Conservation (phyloP, 78 protist species). For the Ministeria vibrans region DNA sequence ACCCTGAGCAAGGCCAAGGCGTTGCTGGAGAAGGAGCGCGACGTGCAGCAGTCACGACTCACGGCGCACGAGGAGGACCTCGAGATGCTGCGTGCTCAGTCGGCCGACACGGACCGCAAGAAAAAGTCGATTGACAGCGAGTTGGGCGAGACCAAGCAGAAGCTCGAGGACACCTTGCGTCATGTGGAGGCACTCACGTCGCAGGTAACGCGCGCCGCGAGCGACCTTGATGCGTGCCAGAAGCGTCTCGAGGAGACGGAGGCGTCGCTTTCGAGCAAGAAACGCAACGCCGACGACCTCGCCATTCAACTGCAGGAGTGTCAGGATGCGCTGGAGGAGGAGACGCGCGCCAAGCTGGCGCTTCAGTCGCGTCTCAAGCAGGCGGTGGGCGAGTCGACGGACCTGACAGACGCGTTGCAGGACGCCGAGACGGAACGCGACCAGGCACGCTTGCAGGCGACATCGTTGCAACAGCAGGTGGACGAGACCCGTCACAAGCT, state of each 20-base stretch:
- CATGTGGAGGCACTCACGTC: neutral
- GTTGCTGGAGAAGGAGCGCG: neutral
- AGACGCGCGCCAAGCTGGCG: conserved; percentile 28
- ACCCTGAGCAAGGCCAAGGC: neutral
- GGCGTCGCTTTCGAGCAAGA: conserved; percentile 9
- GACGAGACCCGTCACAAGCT: conserved; percentile 11
- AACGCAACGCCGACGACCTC: neutral
- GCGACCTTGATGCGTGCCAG: conserved; percentile 6
- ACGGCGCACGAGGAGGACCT: too few species aligned
- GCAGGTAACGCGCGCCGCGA: neutral
- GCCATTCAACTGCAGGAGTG: neutral
- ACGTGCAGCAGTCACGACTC: too few species aligned
- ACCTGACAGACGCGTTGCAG: neutral
- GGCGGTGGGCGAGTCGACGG: neutral
- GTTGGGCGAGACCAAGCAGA: neutral
- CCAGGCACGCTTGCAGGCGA: neutral
- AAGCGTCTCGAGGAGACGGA: conserved; percentile 10
- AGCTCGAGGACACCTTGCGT: conserved; percentile 9
- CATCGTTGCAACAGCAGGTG: conserved; percentile 7
- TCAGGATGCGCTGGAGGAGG: conserved; percentile 5
- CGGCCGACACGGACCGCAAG: conserved; percentile 10
- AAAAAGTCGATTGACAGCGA: conserved; percentile 13
- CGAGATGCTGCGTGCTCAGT: neutral
- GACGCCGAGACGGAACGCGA: conserved; percentile 11
- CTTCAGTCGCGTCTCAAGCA: neutral